These are phyloP conservation scores for Pugionium dolabratum DNA, from an alignment of 345 rosid genomes.

Conservation along the genomic window DNA sequence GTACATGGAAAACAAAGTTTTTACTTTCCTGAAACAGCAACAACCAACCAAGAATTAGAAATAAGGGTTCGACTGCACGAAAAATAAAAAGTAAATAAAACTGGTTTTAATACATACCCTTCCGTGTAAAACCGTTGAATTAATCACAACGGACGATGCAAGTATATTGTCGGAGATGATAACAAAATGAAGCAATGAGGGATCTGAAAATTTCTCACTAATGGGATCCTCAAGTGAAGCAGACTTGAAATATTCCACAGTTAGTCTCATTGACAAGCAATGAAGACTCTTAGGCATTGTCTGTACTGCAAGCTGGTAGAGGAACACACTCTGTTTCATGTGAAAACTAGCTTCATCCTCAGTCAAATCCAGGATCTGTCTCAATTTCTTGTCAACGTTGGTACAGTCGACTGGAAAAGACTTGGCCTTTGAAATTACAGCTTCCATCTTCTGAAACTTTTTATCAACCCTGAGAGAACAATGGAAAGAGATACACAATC, in stretches of 20 bases:
- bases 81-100: constrained; percentile 21
- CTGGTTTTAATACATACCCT: constrained; percentile 46
- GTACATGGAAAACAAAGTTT: constrained; percentile 81
- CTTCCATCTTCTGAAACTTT: constrained; percentile 68
- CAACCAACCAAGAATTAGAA: constrained; percentile 30
- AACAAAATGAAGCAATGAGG: constrained; percentile 66
- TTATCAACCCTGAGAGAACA: constrained; percentile 57
- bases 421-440: constrained; percentile 70
- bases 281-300: constrained; percentile 95
- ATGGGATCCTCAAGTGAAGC: constrained; percentile 46
- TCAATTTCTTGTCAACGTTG: constrained; percentile 88
- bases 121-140: constrained; percentile 75
- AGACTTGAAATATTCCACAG: constrained; percentile 81
- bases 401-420: constrained; percentile 70
- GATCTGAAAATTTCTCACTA: constrained; percentile 63
- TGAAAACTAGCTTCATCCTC: constrained; percentile 93
- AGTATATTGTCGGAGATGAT: constrained; percentile 79
- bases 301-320: constrained; percentile 84
- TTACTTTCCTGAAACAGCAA: constrained; percentile 71
- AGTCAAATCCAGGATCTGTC: constrained; percentile 86
- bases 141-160: constrained; percentile 88
- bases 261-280: constrained; percentile 86
- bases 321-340: constrained; percentile 77
- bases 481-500: constrained; percentile 11
- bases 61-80: constrained; percentile 12